Conservation (phyloP, 176 grass and related monocot species). For the Oryza brachyantha region DNA sequence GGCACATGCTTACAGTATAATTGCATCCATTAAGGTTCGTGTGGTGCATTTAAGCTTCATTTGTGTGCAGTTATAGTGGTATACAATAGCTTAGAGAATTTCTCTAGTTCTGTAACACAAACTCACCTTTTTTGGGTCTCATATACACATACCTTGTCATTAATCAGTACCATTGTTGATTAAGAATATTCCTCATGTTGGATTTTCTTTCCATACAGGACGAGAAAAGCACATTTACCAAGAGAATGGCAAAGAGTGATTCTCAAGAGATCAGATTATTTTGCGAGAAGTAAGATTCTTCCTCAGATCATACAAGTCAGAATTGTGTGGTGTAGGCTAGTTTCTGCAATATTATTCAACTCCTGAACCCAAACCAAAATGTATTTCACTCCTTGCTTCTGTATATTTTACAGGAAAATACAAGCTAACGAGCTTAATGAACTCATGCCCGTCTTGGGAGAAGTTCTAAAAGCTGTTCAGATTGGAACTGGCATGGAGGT, state of each 20-base stretch:
- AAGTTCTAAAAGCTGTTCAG: conserved; percentile 72
- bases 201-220: conserved; percentile 55
- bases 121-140: not conserved
- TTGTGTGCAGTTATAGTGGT: not conserved
- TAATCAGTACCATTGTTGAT: conserved; percentile 16
- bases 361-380: not conserved
- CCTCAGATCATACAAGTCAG: conserved; percentile 1
- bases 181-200: conserved; percentile 17
- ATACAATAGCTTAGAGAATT: conserved; percentile 1
- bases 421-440: conserved; percentile 46
- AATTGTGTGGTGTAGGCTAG: not conserved
- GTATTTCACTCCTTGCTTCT: conserved; percentile 11
- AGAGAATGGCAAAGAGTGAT: conserved; percentile 76
- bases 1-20: not conserved
- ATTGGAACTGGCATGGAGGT: conserved; percentile 66
- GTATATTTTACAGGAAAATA: conserved; percentile 60
- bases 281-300: conserved; percentile 58
- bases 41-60: conserved; percentile 1
- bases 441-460: conserved; percentile 50
- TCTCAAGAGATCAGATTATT: conserved; percentile 78
- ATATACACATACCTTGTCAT: not conserved
- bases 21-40: conserved; percentile 19
- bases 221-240: conserved; percentile 44
- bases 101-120: not conserved
- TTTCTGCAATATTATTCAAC: not conserved